A percentile compares a stretch with the other conserved stretches of the same genome.
Evolutionary conservation across 177 flowering plant genomes (phyloP).

Genomic region (Vitis hybrid): DNA sequence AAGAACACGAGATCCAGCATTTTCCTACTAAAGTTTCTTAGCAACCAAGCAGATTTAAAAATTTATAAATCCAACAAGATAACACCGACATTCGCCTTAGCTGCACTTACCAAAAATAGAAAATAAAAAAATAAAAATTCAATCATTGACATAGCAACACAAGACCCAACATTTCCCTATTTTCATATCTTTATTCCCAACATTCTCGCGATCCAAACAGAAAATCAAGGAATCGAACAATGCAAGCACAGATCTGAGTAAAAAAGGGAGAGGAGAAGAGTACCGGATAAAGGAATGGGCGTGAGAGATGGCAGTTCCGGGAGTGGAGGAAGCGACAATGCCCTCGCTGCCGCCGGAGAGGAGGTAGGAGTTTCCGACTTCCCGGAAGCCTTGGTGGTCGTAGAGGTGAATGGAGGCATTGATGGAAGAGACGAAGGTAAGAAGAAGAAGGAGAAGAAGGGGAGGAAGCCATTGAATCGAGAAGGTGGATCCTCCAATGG

Average conservation of each 20-base stretch:
- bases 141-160: no score
- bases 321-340: slow-evolving; percentile 37
- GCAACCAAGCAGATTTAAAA: no score
- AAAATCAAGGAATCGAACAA: neutral
- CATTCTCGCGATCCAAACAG: neutral
- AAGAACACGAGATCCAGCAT: no score
- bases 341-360: slow-evolving; percentile 97
- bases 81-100: no score
- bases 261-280: neutral
- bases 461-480: neutral
- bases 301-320: slow-evolving; percentile 9
- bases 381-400: slow-evolving; percentile 50
- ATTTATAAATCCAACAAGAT: no score
- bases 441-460: slow-evolving; percentile 3
- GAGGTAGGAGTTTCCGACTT: slow-evolving; percentile 78
- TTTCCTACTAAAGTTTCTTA: no score
- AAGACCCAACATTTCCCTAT: no score
- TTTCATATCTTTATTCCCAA: neutral
- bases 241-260: neutral
- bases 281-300: slow-evolving; percentile 66
- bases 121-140: no score
- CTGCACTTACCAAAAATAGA: no score
- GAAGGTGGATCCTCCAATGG: slow-evolving; percentile 2
- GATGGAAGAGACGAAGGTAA: slow-evolving; percentile 14
- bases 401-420: slow-evolving; percentile 76